Evolutionary conservation across 345 rosid species (phyloP).

Genomic region (Schrenkiella parvula): DNA sequence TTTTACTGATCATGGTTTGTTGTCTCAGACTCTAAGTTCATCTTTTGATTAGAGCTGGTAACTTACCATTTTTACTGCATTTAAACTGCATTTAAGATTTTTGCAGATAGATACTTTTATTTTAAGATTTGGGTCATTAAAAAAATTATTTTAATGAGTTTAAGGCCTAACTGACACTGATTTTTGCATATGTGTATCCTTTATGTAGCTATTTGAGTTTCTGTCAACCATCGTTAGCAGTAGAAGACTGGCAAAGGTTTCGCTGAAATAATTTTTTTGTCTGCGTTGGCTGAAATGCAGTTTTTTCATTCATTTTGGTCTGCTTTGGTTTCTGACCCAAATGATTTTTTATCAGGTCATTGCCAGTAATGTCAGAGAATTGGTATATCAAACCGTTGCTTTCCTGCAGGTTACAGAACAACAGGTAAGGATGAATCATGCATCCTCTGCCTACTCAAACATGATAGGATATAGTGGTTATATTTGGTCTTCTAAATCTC

Average conservation of each 20-base stretch:
- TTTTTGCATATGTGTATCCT: conserved; percentile 23
- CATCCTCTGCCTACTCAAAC: conserved; percentile 21
- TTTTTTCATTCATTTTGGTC: background rate
- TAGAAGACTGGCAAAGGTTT: conserved; percentile 65
- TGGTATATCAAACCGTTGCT: conserved; percentile 73
- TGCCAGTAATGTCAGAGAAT: conserved; percentile 51
- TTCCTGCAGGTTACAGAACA: conserved; percentile 90
- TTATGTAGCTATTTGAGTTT: conserved; percentile 79
- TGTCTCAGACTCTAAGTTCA: background rate
- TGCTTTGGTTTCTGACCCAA: conserved; percentile 4
- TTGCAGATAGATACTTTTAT: no score
- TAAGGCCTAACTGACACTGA: conserved; percentile 19
- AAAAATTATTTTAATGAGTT: conserved; percentile 5
- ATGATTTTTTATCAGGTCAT: conserved; percentile 45
- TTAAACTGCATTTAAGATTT: no score
- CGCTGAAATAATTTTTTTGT: conserved; percentile 23
- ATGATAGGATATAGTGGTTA: conserved; percentile 3
- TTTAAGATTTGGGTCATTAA: no score
- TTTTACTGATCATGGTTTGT: conserved; percentile 9
- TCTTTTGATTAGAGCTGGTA: background rate
- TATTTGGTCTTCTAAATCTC: background rate
- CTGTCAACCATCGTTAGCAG: conserved; percentile 75
- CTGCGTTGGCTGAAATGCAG: no score
- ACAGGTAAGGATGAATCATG: conserved; percentile 47
- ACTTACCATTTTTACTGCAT: no score